Base-by-base conservation (phyloP, 257 asterid genomes). In the Avicennia marina region DNA sequence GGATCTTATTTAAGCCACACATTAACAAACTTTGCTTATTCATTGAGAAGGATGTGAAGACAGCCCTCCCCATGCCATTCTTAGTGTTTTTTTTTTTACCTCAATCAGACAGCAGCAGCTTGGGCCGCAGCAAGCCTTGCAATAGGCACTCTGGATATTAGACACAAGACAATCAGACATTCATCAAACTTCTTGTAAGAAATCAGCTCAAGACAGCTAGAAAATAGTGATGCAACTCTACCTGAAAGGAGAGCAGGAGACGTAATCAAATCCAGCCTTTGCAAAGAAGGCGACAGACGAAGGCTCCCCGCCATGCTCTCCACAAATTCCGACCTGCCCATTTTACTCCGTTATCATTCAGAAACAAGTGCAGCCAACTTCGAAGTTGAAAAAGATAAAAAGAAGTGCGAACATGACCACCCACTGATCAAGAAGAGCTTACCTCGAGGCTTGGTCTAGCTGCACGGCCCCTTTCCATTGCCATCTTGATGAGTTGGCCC, bases 61-160 rank as follows among this genome's bases (percentile, higher is more conserved):
- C n/a, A n/a, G n/a, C n/a, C n/a, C n/a, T n/a, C n/a, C n/a, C n/a
- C n/a, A n/a, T n/a, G n/a, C n/a, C n/a, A n/a, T n/a, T n/a, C n/a
- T n/a, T n/a, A n/a, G n/a, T n/a, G n/a, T n/a, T n/a, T n/a, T n/a
- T n/a, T n/a, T n/a, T n/a, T n/a, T n/a, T n/a, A n/a, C n/a, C n/a
- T n/a, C n/a, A n/a, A n/a, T n/a, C n/a, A n/a, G n/a, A n/a, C n/a
- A n/a, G 13, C 86, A 49, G 77, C 95, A 65, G 72, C 90, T 77
- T 91, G 96, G 36, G 98, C 98, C 56, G 94, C 96, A 65, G 96
- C 98, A 5, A 91, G 77, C 94, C 98, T 85, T 59, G 96, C 98
- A 78, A 91, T 88, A 0, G 98, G 98, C 67, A 91, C 89, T 82
- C 98, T 87, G 71, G 11, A 16, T 13, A 33, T n/a, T n/a, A 15